These are phyloP conservation scores for Penicillium ochrochloron DNA, from an alignment of 495 filamentous ascomycete species.

Conservation along the genomic window DNA sequence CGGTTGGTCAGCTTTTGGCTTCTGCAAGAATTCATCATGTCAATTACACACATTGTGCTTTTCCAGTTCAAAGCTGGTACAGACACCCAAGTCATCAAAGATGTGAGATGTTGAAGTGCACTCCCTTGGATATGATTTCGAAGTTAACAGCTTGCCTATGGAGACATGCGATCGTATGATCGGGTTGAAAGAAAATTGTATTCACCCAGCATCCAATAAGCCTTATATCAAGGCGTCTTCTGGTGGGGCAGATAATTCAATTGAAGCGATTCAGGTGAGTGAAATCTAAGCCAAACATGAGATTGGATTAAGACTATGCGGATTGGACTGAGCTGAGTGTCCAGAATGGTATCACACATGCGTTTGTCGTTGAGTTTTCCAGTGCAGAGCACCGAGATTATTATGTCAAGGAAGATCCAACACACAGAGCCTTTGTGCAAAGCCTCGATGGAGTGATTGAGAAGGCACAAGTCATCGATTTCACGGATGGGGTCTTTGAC, in stretches of 20 bases:
- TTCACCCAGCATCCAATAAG: conserved; percentile 47
- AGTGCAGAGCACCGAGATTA: conserved; percentile 48
- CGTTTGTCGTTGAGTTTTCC: conserved; percentile 48
- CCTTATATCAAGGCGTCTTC: conserved; percentile 58
- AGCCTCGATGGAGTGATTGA: conserved; percentile 39
- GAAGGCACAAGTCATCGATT: conserved; percentile 50
- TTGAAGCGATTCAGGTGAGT: conserved; percentile 65
- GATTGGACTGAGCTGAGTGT: neutral
- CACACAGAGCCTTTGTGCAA: conserved; percentile 42
- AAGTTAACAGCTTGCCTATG: conserved; percentile 1
- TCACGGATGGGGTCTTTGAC: conserved; percentile 35
- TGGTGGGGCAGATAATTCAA: conserved; percentile 67
- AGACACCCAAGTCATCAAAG: conserved; percentile 44
- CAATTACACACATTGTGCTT: conserved; percentile 63
- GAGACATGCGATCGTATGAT: conserved; percentile 44
- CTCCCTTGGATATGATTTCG: neutral
- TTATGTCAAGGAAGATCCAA: conserved; percentile 47
- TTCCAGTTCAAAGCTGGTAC: conserved; percentile 62
- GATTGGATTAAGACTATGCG: no score
- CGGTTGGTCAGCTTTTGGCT: neutral
- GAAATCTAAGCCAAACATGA: neutral
- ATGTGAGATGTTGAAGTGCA: conserved; percentile 42
- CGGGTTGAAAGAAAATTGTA: conserved; percentile 42
- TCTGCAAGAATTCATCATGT: conserved; percentile 35
- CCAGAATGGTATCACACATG: conserved; percentile 40